These are phyloP conservation scores for Gossypium herbaceum DNA, from an alignment of 345 rosid species.

Conservation along the genomic window DNA sequence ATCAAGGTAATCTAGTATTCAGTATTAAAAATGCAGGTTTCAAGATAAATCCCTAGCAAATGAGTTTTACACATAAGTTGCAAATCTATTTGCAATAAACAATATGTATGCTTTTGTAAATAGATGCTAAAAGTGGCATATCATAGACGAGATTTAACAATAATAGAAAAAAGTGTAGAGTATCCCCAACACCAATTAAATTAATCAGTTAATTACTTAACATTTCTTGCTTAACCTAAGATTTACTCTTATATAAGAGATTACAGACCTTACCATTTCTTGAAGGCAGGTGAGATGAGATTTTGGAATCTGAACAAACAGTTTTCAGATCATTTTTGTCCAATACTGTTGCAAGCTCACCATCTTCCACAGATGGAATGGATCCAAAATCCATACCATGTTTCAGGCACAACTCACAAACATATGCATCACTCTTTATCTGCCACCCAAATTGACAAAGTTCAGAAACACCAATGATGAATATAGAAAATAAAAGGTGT, in stretches of 20 bases:
- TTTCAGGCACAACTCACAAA: constrained; percentile 81
- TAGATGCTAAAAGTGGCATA: background rate
- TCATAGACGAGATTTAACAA: background rate
- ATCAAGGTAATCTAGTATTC: background rate
- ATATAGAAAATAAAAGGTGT: background rate
- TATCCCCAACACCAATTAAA: background rate
- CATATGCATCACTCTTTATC: constrained; percentile 50
- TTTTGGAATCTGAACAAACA: constrained; percentile 23
- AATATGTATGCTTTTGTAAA: background rate
- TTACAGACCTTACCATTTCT: constrained; percentile 67
- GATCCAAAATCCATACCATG: constrained; percentile 39
- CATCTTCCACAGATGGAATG: constrained; percentile 20
- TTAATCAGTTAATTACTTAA: background rate
- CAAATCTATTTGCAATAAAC: background rate
- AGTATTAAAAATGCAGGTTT: background rate
- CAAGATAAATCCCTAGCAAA: background rate
- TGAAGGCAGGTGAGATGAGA: constrained; percentile 24
- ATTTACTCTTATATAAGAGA: constrained; percentile 11
- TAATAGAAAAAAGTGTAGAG: background rate
- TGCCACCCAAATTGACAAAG: constrained; percentile 29
- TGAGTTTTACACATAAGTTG: background rate
- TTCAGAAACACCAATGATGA: constrained; percentile 20
- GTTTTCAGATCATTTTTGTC: constrained; percentile 16
- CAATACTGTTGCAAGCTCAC: constrained; percentile 14
- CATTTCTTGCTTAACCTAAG: background rate